Percentiles rank a stretch among this genome's conserved stretches.
These are phyloP conservation scores for Claviceps arundinis DNA, from an alignment of 2,329 filamentous ascomycete species.

Conservation along the genomic window DNA sequence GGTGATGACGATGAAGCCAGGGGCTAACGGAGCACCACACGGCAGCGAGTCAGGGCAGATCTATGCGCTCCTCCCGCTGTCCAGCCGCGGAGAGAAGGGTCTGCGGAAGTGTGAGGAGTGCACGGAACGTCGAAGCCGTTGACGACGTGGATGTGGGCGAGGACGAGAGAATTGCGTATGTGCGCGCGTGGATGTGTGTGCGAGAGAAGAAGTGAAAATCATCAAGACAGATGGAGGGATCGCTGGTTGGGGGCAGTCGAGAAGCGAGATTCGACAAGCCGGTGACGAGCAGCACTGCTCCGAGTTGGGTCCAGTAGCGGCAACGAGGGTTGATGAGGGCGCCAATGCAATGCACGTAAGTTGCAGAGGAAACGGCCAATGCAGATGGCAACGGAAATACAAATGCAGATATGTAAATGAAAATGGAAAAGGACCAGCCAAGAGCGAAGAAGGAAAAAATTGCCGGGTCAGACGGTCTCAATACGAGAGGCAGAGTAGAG, in stretches of 20 bases:
- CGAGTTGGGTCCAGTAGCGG: no score
- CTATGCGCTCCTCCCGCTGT: background rate
- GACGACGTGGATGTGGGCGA: background rate
- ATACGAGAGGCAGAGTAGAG: background rate
- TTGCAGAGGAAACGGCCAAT: no score
- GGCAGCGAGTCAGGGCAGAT: background rate
- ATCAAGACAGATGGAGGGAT: background rate
- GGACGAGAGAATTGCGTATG: no score
- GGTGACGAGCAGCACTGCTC: background rate
- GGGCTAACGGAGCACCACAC: no score
- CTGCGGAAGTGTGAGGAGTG: no score
- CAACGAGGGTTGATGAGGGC: no score
- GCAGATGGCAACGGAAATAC: no score
- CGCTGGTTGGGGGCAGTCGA: background rate
- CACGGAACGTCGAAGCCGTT: background rate
- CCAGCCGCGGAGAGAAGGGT: constrained; percentile 6
- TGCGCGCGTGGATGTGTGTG: no score
- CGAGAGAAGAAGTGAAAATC: no score
- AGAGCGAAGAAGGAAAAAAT: background rate
- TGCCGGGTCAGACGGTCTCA: background rate
- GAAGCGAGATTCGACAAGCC: background rate
- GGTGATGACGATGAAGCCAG: no score
- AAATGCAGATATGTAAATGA: no score
- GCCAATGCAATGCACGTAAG: no score
- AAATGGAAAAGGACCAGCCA: background rate